Percentiles rank a stretch among this genome's conserved stretches.
phyloP scores from a whole-genome alignment of 1,284 basidiomycete species.

The Microstroma glucosiphilum region DNA sequence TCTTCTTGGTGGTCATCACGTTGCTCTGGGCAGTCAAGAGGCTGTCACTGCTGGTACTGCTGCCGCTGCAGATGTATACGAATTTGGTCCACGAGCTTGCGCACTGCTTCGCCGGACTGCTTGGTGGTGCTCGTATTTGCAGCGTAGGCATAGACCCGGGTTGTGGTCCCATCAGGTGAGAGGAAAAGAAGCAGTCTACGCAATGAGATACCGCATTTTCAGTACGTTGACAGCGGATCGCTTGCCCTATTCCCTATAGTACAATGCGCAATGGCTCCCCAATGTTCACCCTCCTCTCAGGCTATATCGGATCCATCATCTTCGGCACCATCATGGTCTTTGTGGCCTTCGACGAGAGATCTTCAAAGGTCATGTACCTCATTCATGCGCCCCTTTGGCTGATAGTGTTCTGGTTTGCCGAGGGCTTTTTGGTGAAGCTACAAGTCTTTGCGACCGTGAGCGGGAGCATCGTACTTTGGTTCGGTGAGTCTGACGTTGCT shows the following conservation, averaged over 20 bases:
- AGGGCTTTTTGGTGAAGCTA: background rate
- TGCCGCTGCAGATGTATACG: conserved; percentile 5
- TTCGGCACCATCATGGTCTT: background rate
- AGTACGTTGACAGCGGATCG: background rate
- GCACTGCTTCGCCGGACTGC: background rate
- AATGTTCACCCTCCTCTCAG: background rate
- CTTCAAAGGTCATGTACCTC: conserved; percentile 1
- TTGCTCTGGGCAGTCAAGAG: background rate
- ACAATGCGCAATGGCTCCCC: conserved; percentile 5
- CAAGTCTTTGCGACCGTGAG: conserved; percentile 3
- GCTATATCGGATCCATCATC: background rate
- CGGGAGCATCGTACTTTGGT: conserved; percentile 9
- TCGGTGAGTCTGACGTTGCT: conserved; percentile 6
- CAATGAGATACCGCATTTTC: no score
- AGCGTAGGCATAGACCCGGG: conserved; percentile 4
- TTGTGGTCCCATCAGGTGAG: conserved; percentile 2
- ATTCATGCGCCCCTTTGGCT: conserved; percentile 4
- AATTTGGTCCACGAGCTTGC: conserved; percentile 3
- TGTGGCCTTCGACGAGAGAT: conserved; percentile 5
- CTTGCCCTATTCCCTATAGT: background rate
- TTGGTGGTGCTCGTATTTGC: background rate
- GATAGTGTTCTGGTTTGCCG: conserved; percentile 1
- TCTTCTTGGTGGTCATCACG: background rate
- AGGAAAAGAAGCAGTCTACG: no score
- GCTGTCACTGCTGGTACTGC: background rate